phyloP scores from a whole-genome alignment of 2,329 filamentous ascomycete genomes.

The Beauveria brongniartii region DNA sequence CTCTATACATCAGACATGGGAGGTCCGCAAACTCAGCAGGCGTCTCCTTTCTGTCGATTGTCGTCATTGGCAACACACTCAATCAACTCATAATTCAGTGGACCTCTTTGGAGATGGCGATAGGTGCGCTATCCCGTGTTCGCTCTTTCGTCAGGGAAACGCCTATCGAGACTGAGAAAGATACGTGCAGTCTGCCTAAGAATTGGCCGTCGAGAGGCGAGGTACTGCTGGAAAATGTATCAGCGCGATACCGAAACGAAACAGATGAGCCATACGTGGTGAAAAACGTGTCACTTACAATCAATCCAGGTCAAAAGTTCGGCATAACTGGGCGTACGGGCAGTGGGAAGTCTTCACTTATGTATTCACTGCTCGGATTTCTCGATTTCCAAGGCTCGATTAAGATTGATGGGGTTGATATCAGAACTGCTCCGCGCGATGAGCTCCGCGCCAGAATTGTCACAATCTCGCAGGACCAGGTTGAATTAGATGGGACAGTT shows the following conservation, averaged over 20 bases:
- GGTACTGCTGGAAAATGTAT: not conserved
- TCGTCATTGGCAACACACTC: not conserved
- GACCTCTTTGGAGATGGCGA: not conserved
- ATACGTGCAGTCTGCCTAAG: not conserved
- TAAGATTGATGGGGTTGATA: not conserved
- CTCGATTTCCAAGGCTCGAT: not conserved
- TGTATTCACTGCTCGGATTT: not conserved
- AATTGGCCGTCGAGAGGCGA: not conserved
- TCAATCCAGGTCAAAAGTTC: not conserved
- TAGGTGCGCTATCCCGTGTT: not conserved
- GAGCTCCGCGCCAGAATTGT: not conserved
- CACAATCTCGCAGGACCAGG: slow-evolving; percentile 16
- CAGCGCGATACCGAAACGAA: not conserved
- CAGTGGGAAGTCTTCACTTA: slow-evolving; percentile 1
- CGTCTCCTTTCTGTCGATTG: not conserved
- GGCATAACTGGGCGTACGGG: not conserved
- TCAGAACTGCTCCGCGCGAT: not conserved
- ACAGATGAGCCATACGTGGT: not conserved
- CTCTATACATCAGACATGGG: not conserved
- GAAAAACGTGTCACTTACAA: not conserved
- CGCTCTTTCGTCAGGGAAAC: not conserved
- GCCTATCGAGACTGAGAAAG: not conserved
- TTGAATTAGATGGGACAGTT: slow-evolving; percentile 10
- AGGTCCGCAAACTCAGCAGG: not conserved
- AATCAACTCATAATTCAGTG: not conserved